Base-by-base conservation (phyloP, 129 eudicot genomes). In the Tagetes patula region DNA sequence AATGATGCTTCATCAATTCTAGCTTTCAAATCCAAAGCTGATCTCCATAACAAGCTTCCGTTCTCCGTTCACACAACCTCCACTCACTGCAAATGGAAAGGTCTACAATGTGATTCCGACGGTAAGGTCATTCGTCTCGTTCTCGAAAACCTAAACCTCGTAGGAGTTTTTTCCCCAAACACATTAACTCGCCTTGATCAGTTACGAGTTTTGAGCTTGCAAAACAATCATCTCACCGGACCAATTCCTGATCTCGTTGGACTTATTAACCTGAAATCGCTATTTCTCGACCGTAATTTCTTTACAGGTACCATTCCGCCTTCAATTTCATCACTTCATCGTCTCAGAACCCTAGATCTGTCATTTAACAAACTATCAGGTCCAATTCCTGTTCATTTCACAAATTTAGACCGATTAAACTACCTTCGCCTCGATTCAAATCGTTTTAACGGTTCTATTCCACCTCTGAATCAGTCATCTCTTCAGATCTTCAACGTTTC, bases 21-120 rank as follows among this genome's bases (percentile, higher is more conserved):
- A 48, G 66, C 78, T 8, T 91, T 91, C 90, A 91, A 82, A 84
- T 79, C 85, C 20, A 90, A 86, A 85, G 93, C 99, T 4, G 99
- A 90, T 73, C 64, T 70, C 2, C 60, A 60, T 37, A 71, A 88
- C 91, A 75, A 69, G 0, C 87, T 90, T 43, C 60, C 30, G 1
- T 92, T 72, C 46, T 73, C 88, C 8, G 14, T 59, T 8, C 67
- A 70, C 72, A 69, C 89, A 8, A 71, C 3, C 47, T 42, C 49
- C 62, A 2, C 49, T 1, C 86, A 81, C 71, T 94, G 99, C 81
- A 73, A 80, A 80, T 94, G 99, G 99, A 65, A 13, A 6, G 97
- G 99, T 1, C 80, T 94, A 5, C 69, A 84, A 38, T 93, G 98
- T 82, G 50, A 76, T 58, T 14, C 76, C 39, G 60, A 55, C 5